Percentiles rank a stretch among this genome's conserved stretches.
Evolutionary conservation across 176 grass and related monocot species (phyloP).

Genomic region (Pontederia crassipes): DNA sequence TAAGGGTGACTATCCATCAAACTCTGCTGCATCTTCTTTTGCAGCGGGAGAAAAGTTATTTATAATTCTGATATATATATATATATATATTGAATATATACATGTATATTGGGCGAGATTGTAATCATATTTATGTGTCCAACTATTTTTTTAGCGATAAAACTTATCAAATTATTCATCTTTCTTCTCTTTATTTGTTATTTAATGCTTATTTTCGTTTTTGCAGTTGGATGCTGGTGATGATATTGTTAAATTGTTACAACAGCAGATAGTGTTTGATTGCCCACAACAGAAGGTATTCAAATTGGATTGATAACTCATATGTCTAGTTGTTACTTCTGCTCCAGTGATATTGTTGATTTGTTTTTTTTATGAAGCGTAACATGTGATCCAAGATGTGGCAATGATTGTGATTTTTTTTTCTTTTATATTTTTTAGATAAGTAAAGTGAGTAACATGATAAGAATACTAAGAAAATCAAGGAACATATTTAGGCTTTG

Average conservation of each 20-base stretch:
- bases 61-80: too few species aligned
- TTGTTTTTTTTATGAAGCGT: too few species aligned
- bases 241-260: slow-evolving; percentile 69
- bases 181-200: slow-evolving; percentile 18
- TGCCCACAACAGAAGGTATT: slow-evolving; percentile 76
- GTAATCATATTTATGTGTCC: not conserved
- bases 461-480: too few species aligned
- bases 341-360: not conserved
- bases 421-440: too few species aligned
- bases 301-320: not conserved
- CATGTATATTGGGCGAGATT: too few species aligned
- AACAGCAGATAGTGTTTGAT: slow-evolving; percentile 57
- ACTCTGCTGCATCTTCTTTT: not conserved
- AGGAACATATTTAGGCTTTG: too few species aligned
- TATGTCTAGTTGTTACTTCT: slow-evolving; percentile 3
- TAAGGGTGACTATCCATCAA: not conserved
- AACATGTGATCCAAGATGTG: too few species aligned
- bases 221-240: slow-evolving; percentile 55
- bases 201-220: slow-evolving; percentile 18
- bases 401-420: too few species aligned
- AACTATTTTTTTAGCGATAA: not conserved
- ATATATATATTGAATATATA: too few species aligned
- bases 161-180: slow-evolving; percentile 1
- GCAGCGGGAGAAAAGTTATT: not conserved
- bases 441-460: too few species aligned